A percentile compares a stretch with the other conserved stretches of the same genome.
phyloP scores from a whole-genome alignment of 2,329 filamentous ascomycete genomes.

The Paracamarosporium sp. region DNA sequence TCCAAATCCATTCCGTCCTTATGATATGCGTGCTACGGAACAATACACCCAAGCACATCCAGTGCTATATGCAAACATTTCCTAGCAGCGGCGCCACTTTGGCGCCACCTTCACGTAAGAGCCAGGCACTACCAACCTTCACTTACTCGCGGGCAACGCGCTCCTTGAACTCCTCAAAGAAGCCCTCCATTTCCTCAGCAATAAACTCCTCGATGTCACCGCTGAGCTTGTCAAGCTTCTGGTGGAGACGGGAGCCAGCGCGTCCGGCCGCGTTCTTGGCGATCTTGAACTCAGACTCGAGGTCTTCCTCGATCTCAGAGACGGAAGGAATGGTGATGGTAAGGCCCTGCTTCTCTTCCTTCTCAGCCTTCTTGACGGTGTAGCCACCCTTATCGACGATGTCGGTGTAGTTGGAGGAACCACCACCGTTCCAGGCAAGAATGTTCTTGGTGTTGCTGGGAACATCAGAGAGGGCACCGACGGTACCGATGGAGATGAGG shows the following conservation, averaged over 20 bases:
- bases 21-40: slow-evolving; percentile 11
- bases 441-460: slow-evolving; percentile 89
- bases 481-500: slow-evolving; percentile 82
- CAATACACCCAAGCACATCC: slow-evolving; percentile 9
- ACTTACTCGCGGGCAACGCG: slow-evolving; percentile 43
- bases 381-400: slow-evolving; percentile 64
- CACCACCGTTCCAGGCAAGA: slow-evolving; percentile 98
- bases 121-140: background rate
- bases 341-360: slow-evolving; percentile 21
- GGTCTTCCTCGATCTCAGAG: slow-evolving; percentile 44
- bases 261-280: slow-evolving; percentile 47
- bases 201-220: slow-evolving; percentile 56
- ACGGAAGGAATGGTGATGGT: slow-evolving; percentile 46
- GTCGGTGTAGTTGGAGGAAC: slow-evolving; percentile 85
- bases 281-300: slow-evolving; percentile 43
- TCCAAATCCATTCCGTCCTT: slow-evolving; percentile 13
- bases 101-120: background rate
- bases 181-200: slow-evolving; percentile 57
- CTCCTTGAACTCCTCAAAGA: slow-evolving; percentile 61
- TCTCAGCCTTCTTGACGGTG: slow-evolving; percentile 33
- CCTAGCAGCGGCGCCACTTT: background rate
- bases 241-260: slow-evolving; percentile 51
- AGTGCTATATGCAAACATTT: slow-evolving; percentile 19
- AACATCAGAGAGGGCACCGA: slow-evolving; percentile 79
- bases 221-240: slow-evolving; percentile 56